These are phyloP conservation scores for Cordyceps farinosa DNA, from an alignment of 2,329 filamentous ascomycete species.

Conservation along the genomic window DNA sequence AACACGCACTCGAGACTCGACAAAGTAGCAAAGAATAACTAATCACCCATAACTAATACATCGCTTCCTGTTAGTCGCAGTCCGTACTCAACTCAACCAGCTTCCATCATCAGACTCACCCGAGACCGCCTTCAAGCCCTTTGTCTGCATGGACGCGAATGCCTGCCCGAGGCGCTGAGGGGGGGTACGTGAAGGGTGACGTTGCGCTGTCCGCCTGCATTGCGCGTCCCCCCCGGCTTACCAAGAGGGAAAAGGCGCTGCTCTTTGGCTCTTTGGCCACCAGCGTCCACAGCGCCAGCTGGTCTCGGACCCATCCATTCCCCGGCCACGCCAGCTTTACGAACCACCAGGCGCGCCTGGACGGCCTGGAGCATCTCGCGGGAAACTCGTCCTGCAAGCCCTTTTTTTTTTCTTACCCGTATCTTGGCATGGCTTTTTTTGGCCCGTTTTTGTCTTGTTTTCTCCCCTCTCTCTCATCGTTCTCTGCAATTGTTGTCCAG, in stretches of 20 bases:
- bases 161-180: neutral
- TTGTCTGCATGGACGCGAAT: neutral
- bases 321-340: conserved; percentile 5
- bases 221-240: conserved; percentile 15
- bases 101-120: too few species aligned
- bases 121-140: neutral
- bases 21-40: too few species aligned
- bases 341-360: neutral
- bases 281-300: neutral
- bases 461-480: neutral
- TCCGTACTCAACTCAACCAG: too few species aligned
- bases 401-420: neutral
- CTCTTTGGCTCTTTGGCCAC: conserved; percentile 8
- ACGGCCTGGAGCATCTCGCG: neutral
- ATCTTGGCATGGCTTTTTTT: neutral
- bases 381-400: neutral
- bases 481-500: neutral
- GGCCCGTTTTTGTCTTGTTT: neutral
- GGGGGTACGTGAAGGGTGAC: conserved; percentile 15
- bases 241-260: conserved; percentile 6
- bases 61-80: too few species aligned
- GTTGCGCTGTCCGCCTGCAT: conserved; percentile 16
- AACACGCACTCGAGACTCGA: too few species aligned
- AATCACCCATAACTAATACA: too few species aligned
- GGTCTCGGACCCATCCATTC: conserved; percentile 5